A percentile compares a stretch with the other conserved stretches of the same genome.
phyloP scores from a whole-genome alignment of 148 eudicot genomes.

The Agrostemma githago region DNA sequence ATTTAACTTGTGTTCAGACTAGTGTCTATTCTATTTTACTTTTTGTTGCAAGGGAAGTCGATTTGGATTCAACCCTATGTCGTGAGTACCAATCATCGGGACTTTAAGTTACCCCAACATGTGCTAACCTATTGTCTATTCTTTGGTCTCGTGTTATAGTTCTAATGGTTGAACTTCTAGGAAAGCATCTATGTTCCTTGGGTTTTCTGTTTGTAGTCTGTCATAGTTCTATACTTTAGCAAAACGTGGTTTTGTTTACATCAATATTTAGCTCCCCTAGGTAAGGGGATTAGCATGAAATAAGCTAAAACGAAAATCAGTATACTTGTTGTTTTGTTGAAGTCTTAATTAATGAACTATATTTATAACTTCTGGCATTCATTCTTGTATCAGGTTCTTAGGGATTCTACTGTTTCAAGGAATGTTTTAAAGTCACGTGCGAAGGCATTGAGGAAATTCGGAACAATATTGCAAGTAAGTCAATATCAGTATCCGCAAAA shows the following conservation, averaged over 20 bases:
- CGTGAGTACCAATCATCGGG: not conserved
- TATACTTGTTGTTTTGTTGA: not conserved
- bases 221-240: not conserved
- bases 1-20: not conserved
- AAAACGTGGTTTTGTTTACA: not conserved
- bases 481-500: not conserved
- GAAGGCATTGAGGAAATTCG: constrained; percentile 77
- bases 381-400: constrained; percentile 53
- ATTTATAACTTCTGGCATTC: not conserved
- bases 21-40: not conserved
- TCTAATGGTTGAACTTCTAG: not conserved
- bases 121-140: no score
- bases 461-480: constrained; percentile 78
- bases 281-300: not conserved
- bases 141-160: not conserved
- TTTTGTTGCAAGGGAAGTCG: not conserved
- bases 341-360: not conserved
- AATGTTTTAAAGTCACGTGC: constrained; percentile 70
- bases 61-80: not conserved
- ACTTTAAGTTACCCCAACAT: no score
- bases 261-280: not conserved
- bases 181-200: not conserved
- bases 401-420: constrained; percentile 61
- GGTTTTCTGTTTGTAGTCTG: not conserved
- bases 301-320: not conserved